A percentile compares a stretch with the other conserved stretches of the same genome.
These are phyloP conservation scores for Tricholoma sp. DNA, from an alignment of 768 basidiomycete genomes.

Conservation along the genomic window DNA sequence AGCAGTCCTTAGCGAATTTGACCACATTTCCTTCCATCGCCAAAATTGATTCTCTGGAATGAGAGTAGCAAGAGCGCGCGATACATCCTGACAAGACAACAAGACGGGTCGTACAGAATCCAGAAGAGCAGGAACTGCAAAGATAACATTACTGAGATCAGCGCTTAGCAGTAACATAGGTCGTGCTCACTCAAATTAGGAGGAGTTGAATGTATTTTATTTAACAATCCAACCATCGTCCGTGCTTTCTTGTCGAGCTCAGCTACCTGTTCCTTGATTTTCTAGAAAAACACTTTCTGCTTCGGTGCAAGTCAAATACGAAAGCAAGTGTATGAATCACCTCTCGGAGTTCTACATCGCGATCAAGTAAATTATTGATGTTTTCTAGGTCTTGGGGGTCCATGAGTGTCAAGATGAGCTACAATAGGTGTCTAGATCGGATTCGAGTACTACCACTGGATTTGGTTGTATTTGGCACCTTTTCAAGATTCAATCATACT, in stretches of 20 bases:
- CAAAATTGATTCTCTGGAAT: conserved; percentile 74
- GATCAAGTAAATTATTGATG: conserved; percentile 56
- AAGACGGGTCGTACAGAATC: conserved; percentile 53
- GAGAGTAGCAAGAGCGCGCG: conserved; percentile 45
- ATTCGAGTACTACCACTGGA: neutral
- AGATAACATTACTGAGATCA: neutral
- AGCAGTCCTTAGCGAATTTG: conserved; percentile 58
- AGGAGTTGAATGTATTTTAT: conserved; percentile 76
- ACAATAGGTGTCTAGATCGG: neutral
- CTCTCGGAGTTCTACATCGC: conserved; percentile 62
- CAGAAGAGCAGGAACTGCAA: conserved; percentile 55
- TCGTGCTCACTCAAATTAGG: conserved; percentile 43
- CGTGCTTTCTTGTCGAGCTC: conserved; percentile 75
- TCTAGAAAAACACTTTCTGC: conserved; percentile 36
- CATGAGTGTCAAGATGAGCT: conserved; percentile 32
- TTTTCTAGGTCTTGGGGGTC: conserved; percentile 48
- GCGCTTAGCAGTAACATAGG: neutral
- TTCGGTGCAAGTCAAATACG: neutral
- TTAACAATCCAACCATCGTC: conserved; percentile 67
- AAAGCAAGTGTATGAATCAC: conserved; percentile 29
- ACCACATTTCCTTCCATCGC: conserved; percentile 86
- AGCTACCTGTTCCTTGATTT: conserved; percentile 73
- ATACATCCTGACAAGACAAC: conserved; percentile 46
- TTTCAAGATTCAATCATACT: no score
- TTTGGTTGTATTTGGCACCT: neutral